phyloP scores from a whole-genome alignment of 352 stramenopile genomes.

The Pythium utonaiense region DNA sequence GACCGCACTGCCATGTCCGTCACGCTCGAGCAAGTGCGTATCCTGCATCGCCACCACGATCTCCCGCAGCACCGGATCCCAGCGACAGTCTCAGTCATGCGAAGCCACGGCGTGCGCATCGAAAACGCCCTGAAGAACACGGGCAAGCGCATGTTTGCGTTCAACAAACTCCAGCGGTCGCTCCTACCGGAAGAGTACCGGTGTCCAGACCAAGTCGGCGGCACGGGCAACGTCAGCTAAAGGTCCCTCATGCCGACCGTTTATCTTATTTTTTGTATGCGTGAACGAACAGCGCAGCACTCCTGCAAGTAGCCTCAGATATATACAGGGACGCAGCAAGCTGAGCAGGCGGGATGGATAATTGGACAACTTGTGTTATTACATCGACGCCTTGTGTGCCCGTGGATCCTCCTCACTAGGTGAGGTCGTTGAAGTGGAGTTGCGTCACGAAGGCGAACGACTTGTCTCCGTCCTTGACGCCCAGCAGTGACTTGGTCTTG shows the following conservation, averaged over 20 bases:
- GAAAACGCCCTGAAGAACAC: conserved; percentile 90
- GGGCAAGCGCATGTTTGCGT: conserved; percentile 84
- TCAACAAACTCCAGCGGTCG: conserved; percentile 88
- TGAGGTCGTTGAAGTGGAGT: conserved; percentile 61
- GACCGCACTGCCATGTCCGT: conserved; percentile 98
- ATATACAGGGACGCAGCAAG: background rate
- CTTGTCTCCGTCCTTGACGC: conserved; percentile 36
- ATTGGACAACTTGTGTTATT: conserved; percentile 1
- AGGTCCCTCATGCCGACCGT: background rate
- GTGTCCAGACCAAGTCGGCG: conserved; percentile 79
- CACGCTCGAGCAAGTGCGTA: conserved; percentile 93
- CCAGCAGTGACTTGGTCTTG: conserved; percentile 31
- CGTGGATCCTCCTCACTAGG: background rate
- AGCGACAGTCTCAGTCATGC: conserved; percentile 84
- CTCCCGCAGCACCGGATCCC: conserved; percentile 67
- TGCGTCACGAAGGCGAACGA: conserved; percentile 72
- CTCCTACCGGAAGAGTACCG: conserved; percentile 83
- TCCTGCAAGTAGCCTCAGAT: background rate
- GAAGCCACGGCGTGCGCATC: conserved; percentile 82
- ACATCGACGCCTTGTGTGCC: background rate
- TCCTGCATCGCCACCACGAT: conserved; percentile 82
- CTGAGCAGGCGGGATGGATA: background rate
- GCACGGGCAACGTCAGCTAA: conserved; percentile 84
- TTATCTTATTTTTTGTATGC: conserved; percentile 11
- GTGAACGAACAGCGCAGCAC: background rate